phyloP scores from a whole-genome alignment of 179 eudicot species.

The Corrigiola litoralis region DNA sequence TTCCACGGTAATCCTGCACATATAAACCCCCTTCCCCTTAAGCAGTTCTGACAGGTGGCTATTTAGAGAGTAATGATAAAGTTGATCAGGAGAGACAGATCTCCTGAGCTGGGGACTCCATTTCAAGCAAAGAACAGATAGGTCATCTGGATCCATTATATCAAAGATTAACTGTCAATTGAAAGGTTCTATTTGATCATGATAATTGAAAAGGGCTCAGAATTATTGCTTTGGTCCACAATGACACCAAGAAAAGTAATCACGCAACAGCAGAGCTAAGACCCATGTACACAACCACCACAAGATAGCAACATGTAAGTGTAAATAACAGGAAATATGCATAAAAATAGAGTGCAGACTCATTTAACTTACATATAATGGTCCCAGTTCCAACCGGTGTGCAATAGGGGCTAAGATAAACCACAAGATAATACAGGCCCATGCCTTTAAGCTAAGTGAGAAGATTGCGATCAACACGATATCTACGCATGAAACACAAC shows the following conservation, averaged over 20 bases:
- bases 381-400: constrained; percentile 77
- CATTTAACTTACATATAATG: constrained; percentile 69
- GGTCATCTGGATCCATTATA: too few species aligned
- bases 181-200: not conserved
- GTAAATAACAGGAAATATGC: not conserved
- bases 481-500: constrained; percentile 47
- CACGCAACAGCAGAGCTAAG: not conserved
- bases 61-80: too few species aligned
- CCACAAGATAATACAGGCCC: constrained; percentile 67
- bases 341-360: not conserved
- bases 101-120: too few species aligned
- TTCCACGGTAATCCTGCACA: too few species aligned
- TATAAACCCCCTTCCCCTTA: too few species aligned
- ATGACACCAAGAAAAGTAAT: not conserved
- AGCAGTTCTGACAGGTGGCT: too few species aligned
- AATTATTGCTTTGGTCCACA: not conserved
- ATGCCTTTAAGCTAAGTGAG: constrained; percentile 79
- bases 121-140: too few species aligned
- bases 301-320: not conserved
- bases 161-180: not conserved
- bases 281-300: not conserved
- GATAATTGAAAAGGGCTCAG: not conserved
- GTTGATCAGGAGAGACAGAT: too few species aligned
- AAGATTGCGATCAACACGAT: constrained; percentile 80
- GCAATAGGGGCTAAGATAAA: constrained; percentile 93